Evolutionary conservation across 2,329 filamentous ascomycete genomes (phyloP).

Genomic region (Pezicula rhizophila): DNA sequence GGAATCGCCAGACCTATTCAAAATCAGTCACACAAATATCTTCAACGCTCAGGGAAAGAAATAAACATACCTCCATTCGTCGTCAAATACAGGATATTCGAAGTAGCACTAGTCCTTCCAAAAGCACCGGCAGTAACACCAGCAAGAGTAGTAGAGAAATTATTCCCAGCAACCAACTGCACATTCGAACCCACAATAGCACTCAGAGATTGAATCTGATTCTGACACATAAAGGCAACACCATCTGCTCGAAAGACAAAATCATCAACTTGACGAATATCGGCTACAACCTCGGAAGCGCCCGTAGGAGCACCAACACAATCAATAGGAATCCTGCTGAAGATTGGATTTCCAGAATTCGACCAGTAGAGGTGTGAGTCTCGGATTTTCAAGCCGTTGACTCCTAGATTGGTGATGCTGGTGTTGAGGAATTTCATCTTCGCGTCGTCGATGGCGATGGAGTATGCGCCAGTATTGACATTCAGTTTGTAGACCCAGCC

Average conservation of each 20-base stretch:
- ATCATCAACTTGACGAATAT: conserved; percentile 1
- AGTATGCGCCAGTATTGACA: conserved; percentile 12
- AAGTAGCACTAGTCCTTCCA: background rate
- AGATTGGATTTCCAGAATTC: conserved; percentile 1
- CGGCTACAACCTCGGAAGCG: background rate
- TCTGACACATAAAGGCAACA: background rate
- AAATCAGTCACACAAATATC: background rate
- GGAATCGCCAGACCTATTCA: background rate
- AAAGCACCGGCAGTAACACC: background rate
- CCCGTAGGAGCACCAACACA: background rate
- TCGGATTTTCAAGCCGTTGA: background rate
- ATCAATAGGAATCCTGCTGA: background rate
- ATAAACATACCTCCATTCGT: background rate
- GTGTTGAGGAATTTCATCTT: conserved; percentile 12
- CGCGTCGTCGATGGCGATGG: conserved; percentile 13
- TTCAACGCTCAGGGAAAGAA: background rate
- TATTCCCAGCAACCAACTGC: background rate
- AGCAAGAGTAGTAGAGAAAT: background rate
- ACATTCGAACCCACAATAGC: background rate
- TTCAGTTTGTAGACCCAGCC: conserved; percentile 25
- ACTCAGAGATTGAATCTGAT: background rate
- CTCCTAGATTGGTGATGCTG: background rate
- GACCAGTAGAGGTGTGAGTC: background rate
- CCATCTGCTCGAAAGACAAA: conserved; percentile 1
- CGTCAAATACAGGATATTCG: background rate